These are phyloP conservation scores for Pyronema domesticum DNA, from an alignment of 495 filamentous ascomycete genomes.

Conservation along the genomic window DNA sequence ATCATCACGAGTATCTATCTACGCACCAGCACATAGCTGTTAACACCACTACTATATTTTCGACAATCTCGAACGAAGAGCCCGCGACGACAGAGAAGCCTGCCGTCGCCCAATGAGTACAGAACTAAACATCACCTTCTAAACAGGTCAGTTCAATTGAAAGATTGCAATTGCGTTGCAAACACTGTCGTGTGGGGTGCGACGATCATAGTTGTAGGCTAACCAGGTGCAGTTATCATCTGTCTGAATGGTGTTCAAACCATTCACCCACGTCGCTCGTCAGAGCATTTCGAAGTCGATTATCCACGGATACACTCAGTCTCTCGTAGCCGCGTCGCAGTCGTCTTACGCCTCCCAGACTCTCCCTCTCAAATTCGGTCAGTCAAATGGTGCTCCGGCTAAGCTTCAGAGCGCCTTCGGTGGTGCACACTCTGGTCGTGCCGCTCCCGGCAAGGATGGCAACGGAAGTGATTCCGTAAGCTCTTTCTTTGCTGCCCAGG, in stretches of 20 bases:
- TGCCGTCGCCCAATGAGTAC: slow-evolving; percentile 1
- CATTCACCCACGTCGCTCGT: slow-evolving; percentile 80
- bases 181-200: neutral
- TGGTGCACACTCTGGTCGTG: slow-evolving; percentile 42
- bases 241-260: slow-evolving; percentile 69
- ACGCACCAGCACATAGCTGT: too few relatives aligned
- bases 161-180: too few relatives aligned
- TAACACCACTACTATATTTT: neutral
- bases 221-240: neutral
- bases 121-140: neutral
- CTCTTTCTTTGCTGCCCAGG: slow-evolving; percentile 17
- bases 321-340: slow-evolving; percentile 86
- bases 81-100: neutral
- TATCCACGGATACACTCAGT: slow-evolving; percentile 93
- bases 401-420: slow-evolving; percentile 40
- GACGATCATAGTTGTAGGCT: neutral
- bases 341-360: slow-evolving; percentile 67
- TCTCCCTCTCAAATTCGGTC: slow-evolving; percentile 36
- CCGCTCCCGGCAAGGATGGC: slow-evolving; percentile 62
- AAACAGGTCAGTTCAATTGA: neutral
- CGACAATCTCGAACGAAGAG: neutral
- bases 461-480: slow-evolving; percentile 26
- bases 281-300: slow-evolving; percentile 91
- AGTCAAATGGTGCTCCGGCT: slow-evolving; percentile 29
- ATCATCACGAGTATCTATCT: neutral